phyloP scores from a whole-genome alignment of 345 rosid species.

The Cardamine resedifolia region DNA sequence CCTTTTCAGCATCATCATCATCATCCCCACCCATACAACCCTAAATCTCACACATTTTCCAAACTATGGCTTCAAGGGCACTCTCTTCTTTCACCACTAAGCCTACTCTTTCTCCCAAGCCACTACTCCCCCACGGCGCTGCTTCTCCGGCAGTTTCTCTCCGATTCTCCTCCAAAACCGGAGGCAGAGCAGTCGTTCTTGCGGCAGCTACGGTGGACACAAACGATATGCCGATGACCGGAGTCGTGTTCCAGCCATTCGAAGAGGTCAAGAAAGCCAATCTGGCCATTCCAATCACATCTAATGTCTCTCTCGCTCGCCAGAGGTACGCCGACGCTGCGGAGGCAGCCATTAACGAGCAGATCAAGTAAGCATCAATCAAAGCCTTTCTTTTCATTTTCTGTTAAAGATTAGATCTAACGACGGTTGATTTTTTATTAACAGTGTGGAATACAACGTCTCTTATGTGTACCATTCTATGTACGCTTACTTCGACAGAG shows the following conservation, averaged over 20 bases:
- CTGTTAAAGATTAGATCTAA: not conserved
- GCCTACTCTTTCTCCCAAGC: constrained; percentile 2
- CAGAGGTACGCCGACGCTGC: constrained; percentile 48
- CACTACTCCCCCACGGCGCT: constrained; percentile 21
- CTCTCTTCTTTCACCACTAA: constrained; percentile 23
- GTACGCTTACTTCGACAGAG: constrained; percentile 87
- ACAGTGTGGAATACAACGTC: constrained; percentile 81
- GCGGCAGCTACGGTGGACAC: constrained; percentile 39
- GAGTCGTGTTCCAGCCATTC: constrained; percentile 69
- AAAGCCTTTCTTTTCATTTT: not conserved
- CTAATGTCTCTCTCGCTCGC: constrained; percentile 64
- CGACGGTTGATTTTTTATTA: not conserved
- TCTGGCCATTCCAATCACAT: constrained; percentile 51
- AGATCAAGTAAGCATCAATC: constrained; percentile 59
- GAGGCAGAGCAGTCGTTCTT: constrained; percentile 26
- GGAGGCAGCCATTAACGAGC: constrained; percentile 78
- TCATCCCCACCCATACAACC: not conserved
- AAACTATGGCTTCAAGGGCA: constrained; percentile 26
- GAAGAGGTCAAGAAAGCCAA: constrained; percentile 73
- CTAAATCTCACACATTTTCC: not conserved
- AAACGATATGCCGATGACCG: constrained; percentile 44
- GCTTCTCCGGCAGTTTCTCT: constrained; percentile 23
- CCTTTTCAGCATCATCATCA: not conserved
- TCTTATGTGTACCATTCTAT: constrained; percentile 81
- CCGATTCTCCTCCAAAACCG: not conserved